A percentile compares a stretch with the other conserved stretches of the same genome.
These are phyloP conservation scores for Annulohypoxylon moriforme DNA, from an alignment of 495 filamentous ascomycete genomes.

Conservation along the genomic window DNA sequence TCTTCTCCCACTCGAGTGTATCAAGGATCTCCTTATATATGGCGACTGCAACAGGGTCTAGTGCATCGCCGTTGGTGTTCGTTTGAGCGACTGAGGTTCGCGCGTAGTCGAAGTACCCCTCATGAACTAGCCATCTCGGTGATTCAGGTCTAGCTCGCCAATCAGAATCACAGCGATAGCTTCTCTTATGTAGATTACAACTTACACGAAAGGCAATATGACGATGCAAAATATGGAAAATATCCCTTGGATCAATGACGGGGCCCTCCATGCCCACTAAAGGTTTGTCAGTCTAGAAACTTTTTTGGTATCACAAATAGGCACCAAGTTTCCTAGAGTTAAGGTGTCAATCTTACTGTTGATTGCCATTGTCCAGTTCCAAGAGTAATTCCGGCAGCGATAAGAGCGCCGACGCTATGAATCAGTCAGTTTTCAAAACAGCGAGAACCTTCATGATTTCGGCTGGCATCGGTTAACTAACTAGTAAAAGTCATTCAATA, in stretches of 20 bases:
- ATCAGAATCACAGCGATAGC: not conserved
- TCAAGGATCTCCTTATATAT: slow-evolving; percentile 59
- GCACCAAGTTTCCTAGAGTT: no score
- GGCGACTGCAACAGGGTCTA: slow-evolving; percentile 56
- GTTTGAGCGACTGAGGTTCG: slow-evolving; percentile 58
- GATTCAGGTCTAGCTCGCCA: slow-evolving; percentile 58
- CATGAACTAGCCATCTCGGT: slow-evolving; percentile 60
- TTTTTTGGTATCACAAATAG: not conserved
- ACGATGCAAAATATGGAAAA: slow-evolving; percentile 64
- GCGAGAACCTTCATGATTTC: not conserved
- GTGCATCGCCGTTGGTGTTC: slow-evolving; percentile 57
- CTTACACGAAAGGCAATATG: slow-evolving; percentile 64
- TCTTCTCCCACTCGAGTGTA: slow-evolving; percentile 60
- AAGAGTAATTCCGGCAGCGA: slow-evolving; percentile 64
- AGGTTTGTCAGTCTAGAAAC: slow-evolving; percentile 5
- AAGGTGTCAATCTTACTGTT: slow-evolving; percentile 47
- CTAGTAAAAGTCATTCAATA: slow-evolving; percentile 66
- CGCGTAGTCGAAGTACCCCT: slow-evolving; percentile 51
- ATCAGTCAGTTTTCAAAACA: not conserved
- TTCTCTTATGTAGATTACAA: not conserved
- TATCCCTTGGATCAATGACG: slow-evolving; percentile 65
- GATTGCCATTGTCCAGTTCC: slow-evolving; percentile 61
- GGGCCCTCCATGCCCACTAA: slow-evolving; percentile 64
- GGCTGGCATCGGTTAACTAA: slow-evolving; percentile 25
- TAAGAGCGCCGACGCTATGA: slow-evolving; percentile 53